Evolutionary conservation across 2,329 filamentous ascomycete species (phyloP).

Genomic region (Calonectria hongkongensis): DNA sequence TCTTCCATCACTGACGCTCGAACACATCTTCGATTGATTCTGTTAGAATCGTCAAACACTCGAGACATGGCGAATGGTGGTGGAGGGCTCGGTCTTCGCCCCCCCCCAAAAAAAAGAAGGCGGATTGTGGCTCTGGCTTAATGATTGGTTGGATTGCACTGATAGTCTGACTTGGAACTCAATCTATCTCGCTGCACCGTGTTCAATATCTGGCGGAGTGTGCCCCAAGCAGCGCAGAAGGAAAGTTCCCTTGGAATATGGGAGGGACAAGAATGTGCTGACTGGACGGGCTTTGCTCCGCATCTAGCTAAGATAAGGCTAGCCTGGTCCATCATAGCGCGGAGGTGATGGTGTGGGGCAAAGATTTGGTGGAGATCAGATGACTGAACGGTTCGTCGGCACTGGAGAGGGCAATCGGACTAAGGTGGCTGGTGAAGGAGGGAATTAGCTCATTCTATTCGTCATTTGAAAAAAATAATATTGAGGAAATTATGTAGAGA

Average conservation of each 20-base stretch:
- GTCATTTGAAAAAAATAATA: too few relatives aligned
- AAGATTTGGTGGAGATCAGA: neutral
- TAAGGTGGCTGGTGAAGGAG: too few relatives aligned
- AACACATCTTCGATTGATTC: neutral
- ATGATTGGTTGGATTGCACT: neutral
- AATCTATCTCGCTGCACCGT: neutral
- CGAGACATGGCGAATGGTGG: neutral
- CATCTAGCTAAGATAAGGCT: neutral
- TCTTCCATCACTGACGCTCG: slow-evolving; percentile 2
- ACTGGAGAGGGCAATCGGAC: too few relatives aligned
- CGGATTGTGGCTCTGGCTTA: neutral
- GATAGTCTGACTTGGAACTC: too few relatives aligned
- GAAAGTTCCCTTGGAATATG: neutral
- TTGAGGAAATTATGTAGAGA: too few relatives aligned
- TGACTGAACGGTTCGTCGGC: too few relatives aligned
- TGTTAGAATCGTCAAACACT: neutral
- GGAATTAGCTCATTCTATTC: too few relatives aligned
- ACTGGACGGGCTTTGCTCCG: neutral
- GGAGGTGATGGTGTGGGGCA: neutral
- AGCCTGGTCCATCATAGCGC: slow-evolving; percentile 7
- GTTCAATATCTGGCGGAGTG: neutral
- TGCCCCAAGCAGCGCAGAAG: neutral
- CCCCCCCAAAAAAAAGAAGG: neutral
- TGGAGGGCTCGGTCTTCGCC: neutral
- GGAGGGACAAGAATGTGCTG: neutral